Evolutionary conservation across 2,329 filamentous ascomycete species (phyloP).

Genomic region (Neonectria sp.): DNA sequence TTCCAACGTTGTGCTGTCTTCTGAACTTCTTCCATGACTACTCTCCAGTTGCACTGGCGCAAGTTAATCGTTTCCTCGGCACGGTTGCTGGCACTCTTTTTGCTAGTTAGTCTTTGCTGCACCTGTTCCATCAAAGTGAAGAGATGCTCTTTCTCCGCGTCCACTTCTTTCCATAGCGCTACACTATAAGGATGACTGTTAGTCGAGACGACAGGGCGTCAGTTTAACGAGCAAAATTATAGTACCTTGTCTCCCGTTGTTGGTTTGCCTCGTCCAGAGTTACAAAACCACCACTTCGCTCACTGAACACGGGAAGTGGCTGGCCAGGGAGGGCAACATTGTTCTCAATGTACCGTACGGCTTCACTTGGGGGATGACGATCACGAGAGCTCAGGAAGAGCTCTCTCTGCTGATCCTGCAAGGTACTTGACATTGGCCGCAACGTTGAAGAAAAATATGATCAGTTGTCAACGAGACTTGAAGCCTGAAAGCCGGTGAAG

Average conservation of each 20-base stretch:
- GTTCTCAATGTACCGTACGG: slow-evolving; percentile 21
- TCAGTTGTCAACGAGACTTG: too few species aligned
- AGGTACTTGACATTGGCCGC: background rate
- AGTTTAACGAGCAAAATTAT: too few species aligned
- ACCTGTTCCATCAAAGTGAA: slow-evolving; percentile 34
- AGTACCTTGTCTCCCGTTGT: slow-evolving; percentile 1
- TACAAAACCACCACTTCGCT: background rate
- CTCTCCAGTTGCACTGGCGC: slow-evolving; percentile 11
- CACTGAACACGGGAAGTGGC: background rate
- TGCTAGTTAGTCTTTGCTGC: slow-evolving; percentile 13
- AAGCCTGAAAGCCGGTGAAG: too few species aligned
- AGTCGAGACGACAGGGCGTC: too few species aligned
- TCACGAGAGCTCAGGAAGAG: slow-evolving; percentile 6
- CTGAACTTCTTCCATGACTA: slow-evolving; percentile 18
- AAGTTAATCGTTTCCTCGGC: background rate
- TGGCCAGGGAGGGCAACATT: slow-evolving; percentile 5
- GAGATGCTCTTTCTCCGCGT: slow-evolving; percentile 26
- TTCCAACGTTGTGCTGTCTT: slow-evolving; percentile 8
- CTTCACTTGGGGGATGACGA: slow-evolving; percentile 8
- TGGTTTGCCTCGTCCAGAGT: slow-evolving; percentile 4
- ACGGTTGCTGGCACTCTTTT: background rate
- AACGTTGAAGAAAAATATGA: too few species aligned
- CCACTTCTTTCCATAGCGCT: slow-evolving; percentile 27
- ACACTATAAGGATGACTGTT: background rate
- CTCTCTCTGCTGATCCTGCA: slow-evolving; percentile 2